Percentiles rank a stretch among this genome's conserved stretches.
Evolutionary conservation across 441 rosid genomes (phyloP).

Genomic region (Corymbia citriodora): DNA sequence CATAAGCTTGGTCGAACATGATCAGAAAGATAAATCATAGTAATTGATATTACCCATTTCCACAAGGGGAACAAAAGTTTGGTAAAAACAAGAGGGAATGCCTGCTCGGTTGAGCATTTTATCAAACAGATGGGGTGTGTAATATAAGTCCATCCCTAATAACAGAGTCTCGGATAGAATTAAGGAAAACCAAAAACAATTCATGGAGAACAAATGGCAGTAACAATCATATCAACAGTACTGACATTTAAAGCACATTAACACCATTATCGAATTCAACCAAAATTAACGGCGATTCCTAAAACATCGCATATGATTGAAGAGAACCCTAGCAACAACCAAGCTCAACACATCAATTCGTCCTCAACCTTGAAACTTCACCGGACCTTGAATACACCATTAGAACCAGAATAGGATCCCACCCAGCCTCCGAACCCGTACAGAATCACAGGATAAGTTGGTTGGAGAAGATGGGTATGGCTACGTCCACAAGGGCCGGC

Average conservation of each 20-base stretch:
- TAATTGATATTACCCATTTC: neutral
- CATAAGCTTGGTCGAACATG: neutral
- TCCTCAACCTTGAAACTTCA: neutral
- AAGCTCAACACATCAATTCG: neutral
- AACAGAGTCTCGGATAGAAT: neutral
- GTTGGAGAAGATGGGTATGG: too few relatives aligned
- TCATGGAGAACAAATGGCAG: neutral
- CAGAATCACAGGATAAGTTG: neutral
- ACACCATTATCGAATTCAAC: neutral
- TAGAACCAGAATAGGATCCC: neutral
- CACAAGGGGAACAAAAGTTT: neutral
- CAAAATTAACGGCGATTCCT: neutral
- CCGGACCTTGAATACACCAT: neutral
- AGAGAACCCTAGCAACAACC: neutral
- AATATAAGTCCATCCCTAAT: neutral
- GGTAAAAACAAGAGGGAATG: neutral
- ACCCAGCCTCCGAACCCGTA: neutral
- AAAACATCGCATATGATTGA: neutral
- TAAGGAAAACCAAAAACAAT: neutral
- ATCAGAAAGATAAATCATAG: neutral
- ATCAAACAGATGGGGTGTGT: neutral
- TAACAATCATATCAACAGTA: neutral
- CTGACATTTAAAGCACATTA: neutral
- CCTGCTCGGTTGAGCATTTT: neutral
- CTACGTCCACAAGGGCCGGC: too few relatives aligned